Base-by-base conservation (phyloP, 2,329 filamentous ascomycete genomes). In the Teratosphaeria gauchensis region DNA sequence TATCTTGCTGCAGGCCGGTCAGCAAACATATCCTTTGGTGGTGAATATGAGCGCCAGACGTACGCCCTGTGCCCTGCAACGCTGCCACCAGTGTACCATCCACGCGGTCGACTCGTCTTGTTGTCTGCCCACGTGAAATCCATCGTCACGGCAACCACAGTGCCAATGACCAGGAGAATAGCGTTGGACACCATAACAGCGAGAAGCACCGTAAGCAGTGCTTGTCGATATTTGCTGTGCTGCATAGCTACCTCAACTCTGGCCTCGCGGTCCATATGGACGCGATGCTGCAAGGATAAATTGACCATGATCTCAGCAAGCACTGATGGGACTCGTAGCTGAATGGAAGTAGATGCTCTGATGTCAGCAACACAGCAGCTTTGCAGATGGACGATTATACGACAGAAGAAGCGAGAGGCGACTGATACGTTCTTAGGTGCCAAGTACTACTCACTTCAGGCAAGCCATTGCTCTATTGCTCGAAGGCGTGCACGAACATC, bases 201-300 rank as follows among this genome's bases (percentile, higher is more conserved):
- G 12, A 53, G 35, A 30, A 53, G 14, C 8, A 60, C 48, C 4
- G 12, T 42, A 19, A 58, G n/a, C 16, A 58, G 48, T 12, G 35
- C 12, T 52, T 30, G 48, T 21, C 48, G 48, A n/a, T 52, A 30
- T 21, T 21, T 21, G 48, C 48, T 52, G 19, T 52, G 48, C 19
- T 21, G 48, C 48, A 4, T 7, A 52, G 19, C 28, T 52, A 9
- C 3, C 19, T 28, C 51, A 11, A 31, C 33, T 12, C 42, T 54
- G 24, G 55, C 30, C 4, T 35, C 58, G 21, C 46, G 51, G 19
- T 58, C 53, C 31, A 52, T 51, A 30, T 46, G 54, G 35, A 58
- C 56, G 2, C 55, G 58, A 46, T 60, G 56, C 24, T 42, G 8
- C 9, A 57, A 56, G 1, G 51, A 58, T 9, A 60, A 52, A 6